phyloP scores from a whole-genome alignment of 2,329 filamentous ascomycete genomes.

The Sporothrix protearum region DNA sequence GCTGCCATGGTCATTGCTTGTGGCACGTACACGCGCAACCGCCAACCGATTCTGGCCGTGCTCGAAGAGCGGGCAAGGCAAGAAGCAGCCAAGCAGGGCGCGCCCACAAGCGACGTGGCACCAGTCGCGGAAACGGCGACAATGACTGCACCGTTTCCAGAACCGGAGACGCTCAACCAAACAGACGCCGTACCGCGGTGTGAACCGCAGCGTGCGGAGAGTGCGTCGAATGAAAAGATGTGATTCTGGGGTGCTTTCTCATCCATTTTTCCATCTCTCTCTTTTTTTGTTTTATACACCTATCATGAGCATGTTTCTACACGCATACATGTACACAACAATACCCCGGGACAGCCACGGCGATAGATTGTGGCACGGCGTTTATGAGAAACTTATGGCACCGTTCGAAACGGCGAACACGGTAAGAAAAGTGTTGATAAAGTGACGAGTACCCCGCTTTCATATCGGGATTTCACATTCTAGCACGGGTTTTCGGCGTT shows the following conservation, averaged over 20 bases:
- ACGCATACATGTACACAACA: not conserved
- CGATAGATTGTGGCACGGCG: not conserved
- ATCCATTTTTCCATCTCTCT: not conserved
- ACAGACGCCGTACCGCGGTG: not conserved
- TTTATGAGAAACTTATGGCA: not conserved
- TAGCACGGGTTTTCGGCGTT: not conserved
- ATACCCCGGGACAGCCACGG: not conserved
- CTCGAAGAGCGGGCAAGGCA: conserved; percentile 17
- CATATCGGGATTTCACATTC: not conserved
- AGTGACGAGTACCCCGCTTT: not conserved
- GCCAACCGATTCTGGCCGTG: conserved; percentile 32
- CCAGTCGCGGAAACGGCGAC: not conserved
- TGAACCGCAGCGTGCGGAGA: not conserved
- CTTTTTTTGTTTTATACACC: not conserved
- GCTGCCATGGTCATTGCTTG: conserved; percentile 41
- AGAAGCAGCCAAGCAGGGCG: not conserved
- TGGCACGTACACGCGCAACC: conserved; percentile 39
- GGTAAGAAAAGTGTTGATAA: not conserved
- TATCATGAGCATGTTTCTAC: too few species aligned
- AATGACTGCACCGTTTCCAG: not conserved
- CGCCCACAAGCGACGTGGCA: not conserved
- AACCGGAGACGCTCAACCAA: not conserved
- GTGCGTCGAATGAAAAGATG: not conserved
- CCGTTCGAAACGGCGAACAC: not conserved
- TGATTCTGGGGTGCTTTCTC: not conserved